Percentiles rank a stretch among this genome's conserved stretches.
phyloP scores from a whole-genome alignment of 176 grass and related monocot genomes.

The Hsuehochloa calcarea region DNA sequence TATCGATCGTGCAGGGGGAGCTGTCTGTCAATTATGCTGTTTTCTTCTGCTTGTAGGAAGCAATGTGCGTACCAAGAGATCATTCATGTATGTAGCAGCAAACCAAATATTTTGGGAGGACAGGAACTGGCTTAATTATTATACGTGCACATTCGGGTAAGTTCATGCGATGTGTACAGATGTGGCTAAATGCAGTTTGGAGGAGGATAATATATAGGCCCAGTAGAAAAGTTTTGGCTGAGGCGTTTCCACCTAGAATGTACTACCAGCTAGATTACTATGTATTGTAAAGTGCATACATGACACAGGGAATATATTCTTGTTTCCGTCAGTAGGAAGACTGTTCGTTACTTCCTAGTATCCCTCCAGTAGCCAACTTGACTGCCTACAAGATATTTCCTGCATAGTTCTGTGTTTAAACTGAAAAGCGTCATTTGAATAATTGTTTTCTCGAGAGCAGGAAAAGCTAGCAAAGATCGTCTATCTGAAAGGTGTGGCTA shows the following conservation, averaged over 20 bases:
- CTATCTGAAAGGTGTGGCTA: neutral
- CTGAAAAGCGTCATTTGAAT: neutral
- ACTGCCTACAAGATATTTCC: neutral
- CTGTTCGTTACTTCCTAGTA: neutral
- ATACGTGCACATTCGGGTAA: no score
- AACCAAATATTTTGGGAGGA: neutral
- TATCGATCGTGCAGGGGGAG: no score
- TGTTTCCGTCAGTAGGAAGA: slow-evolving; percentile 24
- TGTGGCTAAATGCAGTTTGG: neutral
- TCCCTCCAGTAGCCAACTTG: neutral
- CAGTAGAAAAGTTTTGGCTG: neutral
- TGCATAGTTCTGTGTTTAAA: neutral
- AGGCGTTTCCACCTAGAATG: neutral
- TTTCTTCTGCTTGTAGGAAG: neutral
- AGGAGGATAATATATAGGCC: neutral
- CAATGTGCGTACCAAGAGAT: neutral
- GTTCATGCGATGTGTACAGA: neutral
- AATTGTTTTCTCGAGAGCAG: neutral
- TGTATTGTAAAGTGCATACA: neutral
- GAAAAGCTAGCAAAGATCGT: neutral
- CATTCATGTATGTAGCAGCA: slow-evolving; percentile 3
- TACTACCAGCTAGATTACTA: neutral
- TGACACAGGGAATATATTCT: slow-evolving; percentile 39
- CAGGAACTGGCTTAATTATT: neutral
- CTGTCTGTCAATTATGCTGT: no score